Percentiles rank a stretch among this genome's conserved stretches.
phyloP scores from a whole-genome alignment of 371 early-diverging fungal species.

The Lichtheimia ornata region DNA sequence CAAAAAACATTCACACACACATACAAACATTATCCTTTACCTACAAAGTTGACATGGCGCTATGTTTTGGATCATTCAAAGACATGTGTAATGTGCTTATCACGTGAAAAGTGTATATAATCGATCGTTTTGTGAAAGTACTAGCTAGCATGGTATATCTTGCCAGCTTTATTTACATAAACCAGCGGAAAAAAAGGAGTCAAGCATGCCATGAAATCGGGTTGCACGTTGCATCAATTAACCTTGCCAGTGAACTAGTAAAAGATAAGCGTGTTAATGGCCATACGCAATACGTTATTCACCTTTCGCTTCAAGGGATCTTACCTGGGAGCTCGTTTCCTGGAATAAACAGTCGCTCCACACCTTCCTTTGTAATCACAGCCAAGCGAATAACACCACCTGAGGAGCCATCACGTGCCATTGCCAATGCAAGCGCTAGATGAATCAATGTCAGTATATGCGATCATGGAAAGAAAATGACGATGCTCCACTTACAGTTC shows the following conservation, averaged over 20 bases:
- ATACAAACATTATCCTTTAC: not conserved
- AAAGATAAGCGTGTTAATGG: not conserved
- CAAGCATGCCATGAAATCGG: no score
- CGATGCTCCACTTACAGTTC: constrained; percentile 70
- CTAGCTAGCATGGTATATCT: not conserved
- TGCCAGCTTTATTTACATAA: constrained; percentile 3
- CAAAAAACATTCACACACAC: not conserved
- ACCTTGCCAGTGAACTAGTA: constrained; percentile 32
- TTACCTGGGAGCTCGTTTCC: constrained; percentile 84
- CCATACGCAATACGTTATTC: not conserved
- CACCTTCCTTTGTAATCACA: constrained; percentile 90
- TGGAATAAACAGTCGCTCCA: constrained; percentile 89
- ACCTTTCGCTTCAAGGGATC: not conserved
- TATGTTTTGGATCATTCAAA: no score
- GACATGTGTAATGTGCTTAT: no score
- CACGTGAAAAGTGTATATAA: no score
- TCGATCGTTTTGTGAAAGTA: no score
- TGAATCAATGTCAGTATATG: not conserved
- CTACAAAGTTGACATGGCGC: not conserved
- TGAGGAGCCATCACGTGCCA: constrained; percentile 97
- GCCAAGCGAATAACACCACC: constrained; percentile 99
- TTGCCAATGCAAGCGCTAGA: constrained; percentile 91
- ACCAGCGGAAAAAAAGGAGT: not conserved
- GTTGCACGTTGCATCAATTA: constrained; percentile 6
- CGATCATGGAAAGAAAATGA: not conserved